Evolutionary conservation across 2,329 filamentous ascomycete genomes (phyloP).

Genomic region (Aspergillus fijiensis): DNA sequence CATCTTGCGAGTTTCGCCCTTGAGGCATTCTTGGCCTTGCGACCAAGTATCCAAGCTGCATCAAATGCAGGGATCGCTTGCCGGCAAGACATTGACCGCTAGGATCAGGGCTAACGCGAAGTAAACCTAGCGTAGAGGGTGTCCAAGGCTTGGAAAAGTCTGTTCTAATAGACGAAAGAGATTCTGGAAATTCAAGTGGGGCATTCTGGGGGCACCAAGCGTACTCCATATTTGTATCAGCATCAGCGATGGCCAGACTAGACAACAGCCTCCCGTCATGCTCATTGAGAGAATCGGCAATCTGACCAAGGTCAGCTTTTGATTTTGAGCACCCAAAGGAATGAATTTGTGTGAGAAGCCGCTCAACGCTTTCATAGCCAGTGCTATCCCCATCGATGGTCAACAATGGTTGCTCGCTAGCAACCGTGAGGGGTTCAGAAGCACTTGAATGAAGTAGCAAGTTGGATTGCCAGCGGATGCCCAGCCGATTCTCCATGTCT

Average conservation of each 20-base stretch:
- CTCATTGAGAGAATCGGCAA: slow-evolving; percentile 37
- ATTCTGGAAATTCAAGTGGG: slow-evolving; percentile 32
- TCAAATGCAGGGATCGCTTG: slow-evolving; percentile 30
- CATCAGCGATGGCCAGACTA: slow-evolving; percentile 13
- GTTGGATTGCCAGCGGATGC: slow-evolving; percentile 29
- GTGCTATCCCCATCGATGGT: slow-evolving; percentile 26
- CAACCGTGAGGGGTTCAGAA: slow-evolving; percentile 16
- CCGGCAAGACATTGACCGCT: slow-evolving; percentile 22
- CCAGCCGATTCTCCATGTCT: slow-evolving; percentile 33
- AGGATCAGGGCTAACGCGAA: slow-evolving; percentile 27
- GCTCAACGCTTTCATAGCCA: slow-evolving; percentile 25
- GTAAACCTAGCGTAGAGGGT: slow-evolving; percentile 32
- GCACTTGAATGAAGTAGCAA: slow-evolving; percentile 20
- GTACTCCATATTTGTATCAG: slow-evolving; percentile 20
- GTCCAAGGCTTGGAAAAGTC: slow-evolving; percentile 17
- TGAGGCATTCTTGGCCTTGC: slow-evolving; percentile 17
- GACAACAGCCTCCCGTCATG: slow-evolving; percentile 32
- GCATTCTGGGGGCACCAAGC: slow-evolving; percentile 36
- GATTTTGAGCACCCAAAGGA: slow-evolving; percentile 35
- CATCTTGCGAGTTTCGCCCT: background rate
- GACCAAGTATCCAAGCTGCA: slow-evolving; percentile 40
- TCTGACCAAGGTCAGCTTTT: slow-evolving; percentile 22
- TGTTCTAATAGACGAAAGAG: slow-evolving; percentile 3
- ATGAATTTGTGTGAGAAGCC: slow-evolving; percentile 29
- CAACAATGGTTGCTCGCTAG: slow-evolving; percentile 24